Base-by-base conservation (phyloP, 1,284 basidiomycete genomes). In the Singerocomus inundabilis region DNA sequence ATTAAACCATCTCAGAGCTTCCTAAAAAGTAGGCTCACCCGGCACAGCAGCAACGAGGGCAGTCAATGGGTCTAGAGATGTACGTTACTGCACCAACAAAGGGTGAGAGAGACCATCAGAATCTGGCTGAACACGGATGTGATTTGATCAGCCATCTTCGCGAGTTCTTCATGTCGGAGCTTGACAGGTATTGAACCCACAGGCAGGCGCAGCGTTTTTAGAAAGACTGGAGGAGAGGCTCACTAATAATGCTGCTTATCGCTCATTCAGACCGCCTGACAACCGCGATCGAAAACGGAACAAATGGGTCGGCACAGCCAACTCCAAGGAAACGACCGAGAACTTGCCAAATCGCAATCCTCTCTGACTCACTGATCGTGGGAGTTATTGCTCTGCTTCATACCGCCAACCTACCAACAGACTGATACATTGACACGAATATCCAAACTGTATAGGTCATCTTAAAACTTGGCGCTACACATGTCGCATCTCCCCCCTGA, bases 401-500 rank as follows among this genome's bases (percentile, higher is more conserved):
- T 21, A 21, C 21, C 4, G 21, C 21, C 21, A 21, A 21, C 4
- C 4, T 21, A 21, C 12, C 5, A 26, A 46, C 45, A 18, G 7
- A 44, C 40, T 33, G 31, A 33, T 25, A 18, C 10, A 33, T 32
- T n/a, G 10, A 25, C 30, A 35, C 4, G 9, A 41, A 21, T 16
- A 42, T 15, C 16, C 26, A 6, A 1, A n/a, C 41, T 18, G 13
- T 21, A 21, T 21, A 16, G 24, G 12, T 18, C n/a, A 26, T 9
- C 24, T 44, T 13, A 25, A 45, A 11, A n/a, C 9, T 10, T 9
- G 18, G 15, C 9, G 6, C 37, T 10, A 18, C 31, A 2, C 6
- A 62, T 66, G 57, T 47, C 44, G 9, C 40, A 28, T 35, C 52
- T 76, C 25, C 74, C 73, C 0, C 46, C 58, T 21, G 75, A 76